Percentiles rank a stretch among this genome's conserved stretches.
Evolutionary conservation across 2,329 filamentous ascomycete genomes (phyloP).

Genomic region (Lachnellula arida): DNA sequence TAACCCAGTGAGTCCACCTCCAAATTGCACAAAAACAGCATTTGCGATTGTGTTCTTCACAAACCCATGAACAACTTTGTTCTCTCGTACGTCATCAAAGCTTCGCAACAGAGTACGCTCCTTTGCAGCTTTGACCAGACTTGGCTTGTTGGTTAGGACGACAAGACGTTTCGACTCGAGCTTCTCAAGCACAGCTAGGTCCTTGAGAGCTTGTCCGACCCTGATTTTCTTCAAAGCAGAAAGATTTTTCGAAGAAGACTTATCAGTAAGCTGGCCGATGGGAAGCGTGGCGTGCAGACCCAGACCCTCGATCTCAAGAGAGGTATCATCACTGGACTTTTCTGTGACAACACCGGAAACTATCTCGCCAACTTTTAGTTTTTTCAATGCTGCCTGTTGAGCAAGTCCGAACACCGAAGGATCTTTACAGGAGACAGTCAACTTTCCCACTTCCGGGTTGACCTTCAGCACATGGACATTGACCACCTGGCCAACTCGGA

Average conservation of each 20-base stretch:
- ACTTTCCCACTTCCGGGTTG: conserved; percentile 62
- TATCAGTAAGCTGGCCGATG: conserved; percentile 78
- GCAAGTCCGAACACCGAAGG: conserved; percentile 70
- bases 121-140: conserved; percentile 70
- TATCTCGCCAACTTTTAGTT: conserved; percentile 66
- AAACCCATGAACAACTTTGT: conserved; percentile 68
- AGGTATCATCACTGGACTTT: conserved; percentile 70
- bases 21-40: conserved; percentile 85
- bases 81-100: conserved; percentile 68
- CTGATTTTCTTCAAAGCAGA: conserved; percentile 75
- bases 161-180: conserved; percentile 71
- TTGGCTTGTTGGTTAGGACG: conserved; percentile 76
- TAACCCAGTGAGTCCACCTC: conserved; percentile 69
- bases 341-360: conserved; percentile 78
- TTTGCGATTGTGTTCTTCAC: conserved; percentile 78
- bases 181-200: conserved; percentile 85
- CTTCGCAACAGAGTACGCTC: conserved; percentile 65
- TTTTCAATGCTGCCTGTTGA: conserved; percentile 71
- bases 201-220: conserved; percentile 75
- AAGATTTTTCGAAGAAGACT: conserved; percentile 71
- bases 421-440: conserved; percentile 92
- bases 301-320: conserved; percentile 69
- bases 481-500: conserved; percentile 84
- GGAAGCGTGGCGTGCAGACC: conserved; percentile 75
- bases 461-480: conserved; percentile 84